Conservation (phyloP, 768 basidiomycete species). For the Psilocybe cubensis region DNA sequence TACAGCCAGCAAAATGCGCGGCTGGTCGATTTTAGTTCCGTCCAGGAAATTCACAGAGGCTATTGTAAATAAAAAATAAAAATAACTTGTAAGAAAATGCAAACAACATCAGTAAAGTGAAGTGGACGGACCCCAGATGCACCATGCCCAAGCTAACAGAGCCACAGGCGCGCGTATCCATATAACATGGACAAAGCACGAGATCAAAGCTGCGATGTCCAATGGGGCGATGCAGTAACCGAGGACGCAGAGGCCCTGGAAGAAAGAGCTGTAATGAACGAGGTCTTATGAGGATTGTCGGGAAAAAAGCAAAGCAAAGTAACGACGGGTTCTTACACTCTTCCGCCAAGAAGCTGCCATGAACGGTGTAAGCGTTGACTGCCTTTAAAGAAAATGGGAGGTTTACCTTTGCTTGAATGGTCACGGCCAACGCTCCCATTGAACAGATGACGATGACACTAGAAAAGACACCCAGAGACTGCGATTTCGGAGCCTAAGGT, state of each 20-base stretch:
- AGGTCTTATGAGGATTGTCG: not conserved
- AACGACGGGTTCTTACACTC: too few species aligned
- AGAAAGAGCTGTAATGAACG: conserved; percentile 75
- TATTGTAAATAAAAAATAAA: conserved; percentile 30
- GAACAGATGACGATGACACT: conserved; percentile 94
- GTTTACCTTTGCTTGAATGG: conserved; percentile 91
- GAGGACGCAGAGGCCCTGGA: conserved; percentile 92
- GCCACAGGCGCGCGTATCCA: conserved; percentile 89
- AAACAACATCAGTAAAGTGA: conserved; percentile 5
- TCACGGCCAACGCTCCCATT: conserved; percentile 87
- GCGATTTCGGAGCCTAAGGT: conserved; percentile 75
- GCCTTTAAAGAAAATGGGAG: not conserved
- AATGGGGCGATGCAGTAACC: conserved; percentile 97
- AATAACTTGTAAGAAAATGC: not conserved
- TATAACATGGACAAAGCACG: conserved; percentile 83
- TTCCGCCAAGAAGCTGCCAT: conserved; percentile 71
- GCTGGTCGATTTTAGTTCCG: conserved; percentile 91
- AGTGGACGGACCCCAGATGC: conserved; percentile 82
- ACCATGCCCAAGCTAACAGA: conserved; percentile 91
- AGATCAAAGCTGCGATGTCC: conserved; percentile 85
- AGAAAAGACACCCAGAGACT: conserved; percentile 90
- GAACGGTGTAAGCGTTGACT: conserved; percentile 3
- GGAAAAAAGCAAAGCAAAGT: conserved; percentile 6
- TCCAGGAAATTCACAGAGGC: conserved; percentile 96
- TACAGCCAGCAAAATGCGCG: conserved; percentile 89